Evolutionary conservation across 2,329 filamentous ascomycete species (phyloP).

Genomic region (Botrytis galanthina): DNA sequence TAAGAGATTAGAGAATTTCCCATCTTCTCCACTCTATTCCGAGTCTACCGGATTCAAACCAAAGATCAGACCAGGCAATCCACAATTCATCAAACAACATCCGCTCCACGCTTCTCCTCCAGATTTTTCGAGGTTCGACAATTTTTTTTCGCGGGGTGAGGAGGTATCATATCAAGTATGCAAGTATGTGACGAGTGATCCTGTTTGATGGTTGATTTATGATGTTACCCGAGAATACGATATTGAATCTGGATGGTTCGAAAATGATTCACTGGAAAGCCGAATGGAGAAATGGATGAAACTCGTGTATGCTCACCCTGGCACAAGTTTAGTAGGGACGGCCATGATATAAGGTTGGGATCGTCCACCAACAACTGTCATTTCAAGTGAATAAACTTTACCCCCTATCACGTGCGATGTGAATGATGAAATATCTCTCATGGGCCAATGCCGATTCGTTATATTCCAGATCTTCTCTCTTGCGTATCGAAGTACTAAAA

Average conservation of each 20-base stretch:
- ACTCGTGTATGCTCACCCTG: background rate
- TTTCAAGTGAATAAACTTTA: background rate
- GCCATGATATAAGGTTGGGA: background rate
- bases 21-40: conserved; percentile 6
- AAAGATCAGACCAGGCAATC: conserved; percentile 1
- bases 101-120: conserved; percentile 1
- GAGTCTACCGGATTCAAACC: background rate
- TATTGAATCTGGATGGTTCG: background rate
- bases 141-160: background rate
- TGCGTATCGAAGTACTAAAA: background rate
- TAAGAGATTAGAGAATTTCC: conserved; percentile 2
- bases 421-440: background rate
- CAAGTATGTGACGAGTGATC: background rate
- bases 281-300: background rate
- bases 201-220: background rate
- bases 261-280: background rate
- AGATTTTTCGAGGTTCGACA: background rate
- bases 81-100: conserved; percentile 13
- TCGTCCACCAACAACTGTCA: background rate
- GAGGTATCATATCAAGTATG: background rate
- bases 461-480: background rate
- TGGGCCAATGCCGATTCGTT: background rate
- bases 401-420: background rate
- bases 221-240: too few relatives aligned
- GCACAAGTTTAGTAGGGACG: background rate